These are phyloP conservation scores for Andrographis paniculata DNA, from an alignment of 305 asterid genomes.

Conservation along the genomic window DNA sequence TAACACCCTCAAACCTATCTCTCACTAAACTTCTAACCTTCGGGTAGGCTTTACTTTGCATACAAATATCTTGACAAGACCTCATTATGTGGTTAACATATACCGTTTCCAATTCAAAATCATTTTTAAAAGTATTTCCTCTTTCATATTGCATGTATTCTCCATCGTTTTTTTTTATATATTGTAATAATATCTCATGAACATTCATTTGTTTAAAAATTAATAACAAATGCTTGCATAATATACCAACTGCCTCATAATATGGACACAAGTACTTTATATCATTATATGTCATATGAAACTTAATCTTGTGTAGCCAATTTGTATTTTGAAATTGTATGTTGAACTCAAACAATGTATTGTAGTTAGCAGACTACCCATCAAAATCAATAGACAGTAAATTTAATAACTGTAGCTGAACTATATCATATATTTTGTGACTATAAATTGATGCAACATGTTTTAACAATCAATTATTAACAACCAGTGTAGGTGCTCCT, in stretches of 20 bases:
- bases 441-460: neutral
- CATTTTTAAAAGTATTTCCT: too few relatives aligned
- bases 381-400: neutral
- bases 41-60: too few relatives aligned
- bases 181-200: too few relatives aligned
- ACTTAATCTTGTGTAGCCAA: neutral
- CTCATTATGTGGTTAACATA: too few relatives aligned
- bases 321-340: too few relatives aligned
- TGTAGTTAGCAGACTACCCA: neutral
- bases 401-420: neutral
- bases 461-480: neutral
- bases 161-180: too few relatives aligned
- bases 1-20: too few relatives aligned
- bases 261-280: neutral
- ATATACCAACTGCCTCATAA: neutral
- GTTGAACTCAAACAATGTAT: too few relatives aligned
- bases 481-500: neutral
- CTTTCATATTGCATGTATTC: too few relatives aligned
- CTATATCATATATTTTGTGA: neutral
- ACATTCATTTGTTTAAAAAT: neutral
- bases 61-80: too few relatives aligned
- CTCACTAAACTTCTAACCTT: too few relatives aligned
- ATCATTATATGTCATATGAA: neutral
- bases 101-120: too few relatives aligned
- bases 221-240: neutral